Percentiles rank a stretch among this genome's conserved stretches.
Conservation (phyloP, 495 filamentous ascomycete species). For the Hyaloscypha finlandica region DNA sequence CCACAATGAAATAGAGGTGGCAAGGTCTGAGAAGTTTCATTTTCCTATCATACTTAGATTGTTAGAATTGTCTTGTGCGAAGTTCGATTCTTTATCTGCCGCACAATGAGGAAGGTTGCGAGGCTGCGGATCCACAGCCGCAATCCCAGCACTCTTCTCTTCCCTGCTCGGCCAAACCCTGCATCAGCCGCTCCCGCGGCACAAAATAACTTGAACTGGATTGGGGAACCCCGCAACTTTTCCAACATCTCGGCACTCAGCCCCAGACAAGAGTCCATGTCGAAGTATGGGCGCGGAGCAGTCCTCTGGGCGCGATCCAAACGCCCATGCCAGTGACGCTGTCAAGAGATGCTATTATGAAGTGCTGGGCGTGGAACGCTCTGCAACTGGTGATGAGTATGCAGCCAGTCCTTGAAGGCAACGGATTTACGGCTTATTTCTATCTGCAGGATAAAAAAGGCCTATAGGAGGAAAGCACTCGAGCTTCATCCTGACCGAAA, state of each 20-base stretch:
- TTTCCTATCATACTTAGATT: too few species aligned
- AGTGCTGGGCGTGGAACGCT: conserved; percentile 69
- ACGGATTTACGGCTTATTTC: conserved; percentile 6
- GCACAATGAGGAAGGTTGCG: too few species aligned
- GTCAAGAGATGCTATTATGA: conserved; percentile 90
- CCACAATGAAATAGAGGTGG: too few species aligned
- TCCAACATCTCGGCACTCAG: background rate
- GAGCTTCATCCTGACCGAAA: conserved; percentile 97
- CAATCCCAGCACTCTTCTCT: too few species aligned
- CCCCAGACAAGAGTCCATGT: background rate
- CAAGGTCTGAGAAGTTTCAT: too few species aligned
- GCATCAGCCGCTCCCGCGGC: too few species aligned
- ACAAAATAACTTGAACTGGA: too few species aligned
- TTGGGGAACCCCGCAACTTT: too few species aligned
- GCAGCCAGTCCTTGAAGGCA: background rate
- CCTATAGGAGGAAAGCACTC: conserved; percentile 86
- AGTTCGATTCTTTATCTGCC: too few species aligned
- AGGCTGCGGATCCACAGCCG: too few species aligned
- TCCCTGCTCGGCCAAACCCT: too few species aligned
- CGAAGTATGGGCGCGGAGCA: conserved; percentile 77
- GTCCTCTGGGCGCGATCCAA: conserved; percentile 51
- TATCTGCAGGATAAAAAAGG: conserved; percentile 77
- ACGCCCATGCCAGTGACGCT: conserved; percentile 6
- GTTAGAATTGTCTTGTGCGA: too few species aligned
- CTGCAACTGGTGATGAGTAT: conserved; percentile 82